Evolutionary conservation across 192 early-diverging fungal species (phyloP), one percentile per base, ranked within the genome.

Genomic region (Backusella westeae): DNA sequence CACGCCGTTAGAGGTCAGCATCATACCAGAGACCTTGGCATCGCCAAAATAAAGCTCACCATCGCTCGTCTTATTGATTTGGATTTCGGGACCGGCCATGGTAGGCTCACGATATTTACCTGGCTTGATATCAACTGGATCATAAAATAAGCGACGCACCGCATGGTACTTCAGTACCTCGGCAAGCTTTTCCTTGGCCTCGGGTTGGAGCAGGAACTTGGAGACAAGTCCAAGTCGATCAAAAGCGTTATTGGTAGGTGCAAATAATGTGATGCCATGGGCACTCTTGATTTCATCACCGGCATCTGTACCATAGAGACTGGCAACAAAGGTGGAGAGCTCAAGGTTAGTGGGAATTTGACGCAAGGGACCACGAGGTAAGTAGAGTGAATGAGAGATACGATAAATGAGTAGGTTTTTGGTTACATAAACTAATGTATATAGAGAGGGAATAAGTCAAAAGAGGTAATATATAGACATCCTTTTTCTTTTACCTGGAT

Each of bases 251-350:
- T 83, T 82, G 34, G 82, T 90, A 0, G 93, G 93, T 7, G 89
- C 92, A 80, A 93, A 89, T 0, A 94, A 76, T 0, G 92, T 93
- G 14, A 91, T 80, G 14, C 89, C 89, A 3, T 83, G 69, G 44
- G 83, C 80, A 36, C 79, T 66, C 36, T 86, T 82, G 35, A 92
- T 76, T 26, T 82, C 76, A 9, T 83, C 76, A 4, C 75, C 78
- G 23, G 85, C 81, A 15, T 78, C 81, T 23, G 86, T 88, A 4
- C 84, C 80, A 23, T 77, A 84, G 76, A 91, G 78, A 12, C 86
- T 83, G 1, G 87, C 83, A 1, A 84, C 75, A 77, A 91, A 90
- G 26, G 82, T 80, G 34, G 87, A 85, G 4, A 91, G 77, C 6
- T 85, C 82, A 59, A 81, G 71, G 26, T 92, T 67, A 26, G 82